These are phyloP conservation scores for Actinomortierella ambigua DNA, from an alignment of 371 early-diverging fungal species.

Conservation along the genomic window DNA sequence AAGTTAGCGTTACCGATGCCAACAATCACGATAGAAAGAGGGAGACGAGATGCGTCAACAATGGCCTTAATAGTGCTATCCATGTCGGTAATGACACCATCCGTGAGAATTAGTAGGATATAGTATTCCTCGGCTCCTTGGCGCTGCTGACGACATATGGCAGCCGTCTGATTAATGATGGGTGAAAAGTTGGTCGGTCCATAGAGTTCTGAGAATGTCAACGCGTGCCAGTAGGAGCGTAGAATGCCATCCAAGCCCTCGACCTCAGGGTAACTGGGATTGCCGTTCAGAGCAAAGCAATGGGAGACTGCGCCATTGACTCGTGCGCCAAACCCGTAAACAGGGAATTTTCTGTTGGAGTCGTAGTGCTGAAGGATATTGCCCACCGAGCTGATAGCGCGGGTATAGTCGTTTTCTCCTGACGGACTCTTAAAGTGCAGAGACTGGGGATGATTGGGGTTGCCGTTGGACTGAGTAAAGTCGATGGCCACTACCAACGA, in stretches of 20 bases:
- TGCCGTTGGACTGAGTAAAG: slow-evolving; percentile 59
- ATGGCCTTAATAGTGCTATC: slow-evolving; percentile 53
- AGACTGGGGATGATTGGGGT: slow-evolving; percentile 49
- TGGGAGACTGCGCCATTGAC: slow-evolving; percentile 53
- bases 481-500: slow-evolving; percentile 56
- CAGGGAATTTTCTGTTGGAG: slow-evolving; percentile 46
- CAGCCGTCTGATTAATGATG: slow-evolving; percentile 48
- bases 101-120: slow-evolving; percentile 50
- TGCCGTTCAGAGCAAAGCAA: slow-evolving; percentile 53
- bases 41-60: slow-evolving; percentile 51
- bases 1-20: slow-evolving; percentile 59
- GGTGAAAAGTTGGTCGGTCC: slow-evolving; percentile 66
- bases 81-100: slow-evolving; percentile 53
- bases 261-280: slow-evolving; percentile 51
- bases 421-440: slow-evolving; percentile 49
- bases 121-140: slow-evolving; percentile 42
- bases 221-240: slow-evolving; percentile 48
- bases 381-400: slow-evolving; percentile 53
- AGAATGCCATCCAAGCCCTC: slow-evolving; percentile 56
- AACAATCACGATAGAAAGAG: slow-evolving; percentile 62
- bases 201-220: slow-evolving; percentile 47
- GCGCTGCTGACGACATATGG: slow-evolving; percentile 40
- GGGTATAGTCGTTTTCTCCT: slow-evolving; percentile 51
- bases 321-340: slow-evolving; percentile 60
- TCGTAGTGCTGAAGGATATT: slow-evolving; percentile 51